Evolutionary conservation across 306 rosid genomes (phyloP).

Genomic region (Mucuna pruriens): DNA sequence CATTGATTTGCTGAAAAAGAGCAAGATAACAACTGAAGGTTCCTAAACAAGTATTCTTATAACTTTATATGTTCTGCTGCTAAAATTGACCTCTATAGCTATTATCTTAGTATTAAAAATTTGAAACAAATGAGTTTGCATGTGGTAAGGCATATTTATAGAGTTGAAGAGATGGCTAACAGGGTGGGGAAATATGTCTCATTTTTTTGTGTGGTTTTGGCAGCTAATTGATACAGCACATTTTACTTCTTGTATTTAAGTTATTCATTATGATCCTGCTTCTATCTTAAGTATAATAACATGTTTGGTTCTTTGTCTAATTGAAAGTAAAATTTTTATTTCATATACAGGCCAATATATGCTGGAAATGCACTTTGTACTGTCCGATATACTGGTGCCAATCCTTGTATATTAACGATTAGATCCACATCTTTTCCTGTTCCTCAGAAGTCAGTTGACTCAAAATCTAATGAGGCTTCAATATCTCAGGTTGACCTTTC

Average conservation of each 20-base stretch:
- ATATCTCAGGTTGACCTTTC: conserved; percentile 95
- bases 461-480: conserved; percentile 63
- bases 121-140: conserved; percentile 1
- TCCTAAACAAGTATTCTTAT: conserved; percentile 7
- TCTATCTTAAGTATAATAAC: conserved; percentile 14
- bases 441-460: conserved; percentile 47
- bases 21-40: conserved; percentile 5
- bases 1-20: conserved; percentile 2
- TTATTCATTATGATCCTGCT: conserved; percentile 18
- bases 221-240: conserved; percentile 10
- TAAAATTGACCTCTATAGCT: not conserved
- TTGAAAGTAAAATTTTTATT: conserved; percentile 33
- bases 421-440: conserved; percentile 87
- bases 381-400: conserved; percentile 73
- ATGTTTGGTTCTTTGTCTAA: conserved; percentile 18
- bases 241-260: conserved; percentile 9
- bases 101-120: conserved; percentile 3
- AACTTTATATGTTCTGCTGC: conserved; percentile 6
- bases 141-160: not conserved
- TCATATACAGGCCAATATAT: conserved; percentile 84
- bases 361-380: conserved; percentile 97
- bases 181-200: not conserved
- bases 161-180: conserved; percentile 20
- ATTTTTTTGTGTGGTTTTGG: not conserved
- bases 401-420: conserved; percentile 85